These are phyloP conservation scores for Colletotrichum sp. DNA, from an alignment of 2,329 filamentous ascomycete genomes.

Conservation along the genomic window DNA sequence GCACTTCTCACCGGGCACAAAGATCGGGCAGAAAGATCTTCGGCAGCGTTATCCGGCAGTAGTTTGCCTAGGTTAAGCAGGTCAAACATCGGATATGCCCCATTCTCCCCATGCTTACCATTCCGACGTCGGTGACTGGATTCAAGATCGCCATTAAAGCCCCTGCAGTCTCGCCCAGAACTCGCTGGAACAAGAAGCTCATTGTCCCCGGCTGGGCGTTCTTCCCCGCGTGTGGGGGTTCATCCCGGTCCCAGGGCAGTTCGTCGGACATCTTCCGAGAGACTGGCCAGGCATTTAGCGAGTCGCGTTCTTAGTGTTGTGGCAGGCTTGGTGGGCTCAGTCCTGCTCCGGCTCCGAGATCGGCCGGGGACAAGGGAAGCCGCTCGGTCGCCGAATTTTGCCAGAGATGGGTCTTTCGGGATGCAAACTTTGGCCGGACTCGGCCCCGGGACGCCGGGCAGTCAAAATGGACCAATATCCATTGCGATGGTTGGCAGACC, in stretches of 20 bases:
- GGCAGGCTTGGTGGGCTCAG: background rate
- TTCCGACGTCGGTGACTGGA: constrained; percentile 17
- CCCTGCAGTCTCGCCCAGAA: background rate
- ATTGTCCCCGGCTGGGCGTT: background rate
- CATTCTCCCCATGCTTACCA: background rate
- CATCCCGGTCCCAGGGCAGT: background rate
- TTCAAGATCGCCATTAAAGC: background rate
- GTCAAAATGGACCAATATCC: background rate
- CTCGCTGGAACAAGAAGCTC: background rate
- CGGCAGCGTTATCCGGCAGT: background rate
- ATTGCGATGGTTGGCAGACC: rapidly evolving
- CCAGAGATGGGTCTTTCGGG: background rate
- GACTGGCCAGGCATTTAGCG: background rate
- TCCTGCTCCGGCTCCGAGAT: background rate
- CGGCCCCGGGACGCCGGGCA: background rate
- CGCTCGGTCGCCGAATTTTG: background rate
- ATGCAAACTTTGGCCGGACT: background rate
- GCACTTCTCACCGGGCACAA: background rate
- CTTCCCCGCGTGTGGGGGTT: background rate
- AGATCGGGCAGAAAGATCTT: background rate
- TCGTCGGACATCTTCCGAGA: background rate
- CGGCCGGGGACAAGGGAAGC: background rate
- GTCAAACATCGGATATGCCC: background rate
- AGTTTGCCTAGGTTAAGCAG: background rate
- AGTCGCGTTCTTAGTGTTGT: background rate